Conservation (phyloP, 768 basidiomycete species). For the Tricholoma sp. region DNA sequence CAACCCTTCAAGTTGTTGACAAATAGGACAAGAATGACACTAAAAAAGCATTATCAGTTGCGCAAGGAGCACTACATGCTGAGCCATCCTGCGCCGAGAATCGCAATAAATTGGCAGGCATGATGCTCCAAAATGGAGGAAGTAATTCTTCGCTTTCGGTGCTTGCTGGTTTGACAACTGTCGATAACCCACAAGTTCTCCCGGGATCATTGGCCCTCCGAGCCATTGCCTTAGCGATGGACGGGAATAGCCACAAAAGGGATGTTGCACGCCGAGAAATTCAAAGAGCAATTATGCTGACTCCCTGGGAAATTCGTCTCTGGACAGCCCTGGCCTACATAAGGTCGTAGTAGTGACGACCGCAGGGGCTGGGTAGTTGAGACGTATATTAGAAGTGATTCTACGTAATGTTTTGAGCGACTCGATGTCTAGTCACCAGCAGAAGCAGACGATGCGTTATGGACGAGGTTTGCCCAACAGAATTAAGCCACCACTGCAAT, state of each 20-base stretch:
- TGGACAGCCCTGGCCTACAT: conserved; percentile 64
- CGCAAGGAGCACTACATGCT: conserved; percentile 51
- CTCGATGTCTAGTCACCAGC: conserved; percentile 25
- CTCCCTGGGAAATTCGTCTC: conserved; percentile 43
- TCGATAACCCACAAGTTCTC: conserved; percentile 29
- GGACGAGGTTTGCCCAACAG: conserved; percentile 30
- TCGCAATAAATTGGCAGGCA: conserved; percentile 48
- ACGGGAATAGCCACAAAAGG: conserved; percentile 9
- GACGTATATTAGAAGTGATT: conserved; percentile 10
- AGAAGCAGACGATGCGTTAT: conserved; percentile 48
- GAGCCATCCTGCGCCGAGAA: conserved; percentile 49
- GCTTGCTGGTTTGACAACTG: conserved; percentile 27
- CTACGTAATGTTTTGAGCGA: conserved; percentile 11
- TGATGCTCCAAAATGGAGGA: conserved; percentile 47
- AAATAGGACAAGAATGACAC: conserved; percentile 37
- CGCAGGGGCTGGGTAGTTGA: conserved; percentile 1
- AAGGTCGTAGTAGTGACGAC: background rate
- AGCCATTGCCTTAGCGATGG: conserved; percentile 39
- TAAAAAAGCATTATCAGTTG: conserved; percentile 43
- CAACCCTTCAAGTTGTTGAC: background rate
- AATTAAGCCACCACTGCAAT: conserved; percentile 63
- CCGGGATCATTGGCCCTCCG: conserved; percentile 43
- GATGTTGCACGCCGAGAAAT: conserved; percentile 37
- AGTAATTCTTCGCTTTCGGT: conserved; percentile 40
- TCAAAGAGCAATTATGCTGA: conserved; percentile 60